These are phyloP conservation scores for Cutaneotrichosporon dermatis DNA, from an alignment of 1,284 basidiomycete species.

Conservation along the genomic window DNA sequence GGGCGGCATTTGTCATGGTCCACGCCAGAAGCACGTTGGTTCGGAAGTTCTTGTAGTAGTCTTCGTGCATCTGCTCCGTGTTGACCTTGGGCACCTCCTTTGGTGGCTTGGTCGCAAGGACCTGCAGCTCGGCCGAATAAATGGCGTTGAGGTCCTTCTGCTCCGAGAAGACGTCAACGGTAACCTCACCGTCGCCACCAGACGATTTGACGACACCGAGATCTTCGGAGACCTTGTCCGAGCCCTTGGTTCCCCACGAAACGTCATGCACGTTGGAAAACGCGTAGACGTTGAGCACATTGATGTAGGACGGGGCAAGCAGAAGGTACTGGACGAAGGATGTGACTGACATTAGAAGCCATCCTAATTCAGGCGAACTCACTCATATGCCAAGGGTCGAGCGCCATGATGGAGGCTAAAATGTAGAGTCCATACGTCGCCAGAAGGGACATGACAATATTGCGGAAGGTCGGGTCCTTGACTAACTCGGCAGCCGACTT, in stretches of 20 bases:
- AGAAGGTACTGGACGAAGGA: slow-evolving; percentile 64
- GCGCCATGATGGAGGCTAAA: slow-evolving; percentile 71
- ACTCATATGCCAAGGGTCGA: slow-evolving; percentile 48
- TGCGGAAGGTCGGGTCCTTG: slow-evolving; percentile 63
- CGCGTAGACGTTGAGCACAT: slow-evolving; percentile 71
- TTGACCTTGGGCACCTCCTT: slow-evolving; percentile 55
- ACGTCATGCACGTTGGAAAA: slow-evolving; percentile 73
- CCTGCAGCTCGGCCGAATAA: slow-evolving; percentile 77
- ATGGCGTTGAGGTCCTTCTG: slow-evolving; percentile 81
- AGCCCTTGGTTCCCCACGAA: slow-evolving; percentile 82
- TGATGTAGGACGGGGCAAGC: slow-evolving; percentile 77
- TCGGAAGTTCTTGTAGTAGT: slow-evolving; percentile 79
- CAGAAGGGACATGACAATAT: slow-evolving; percentile 50
- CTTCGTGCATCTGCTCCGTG: slow-evolving; percentile 67
- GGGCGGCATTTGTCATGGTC: slow-evolving; percentile 74
- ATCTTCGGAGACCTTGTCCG: slow-evolving; percentile 75
- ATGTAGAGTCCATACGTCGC: slow-evolving; percentile 84
- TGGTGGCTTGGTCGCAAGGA: slow-evolving; percentile 66
- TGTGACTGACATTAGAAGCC: slow-evolving; percentile 40
- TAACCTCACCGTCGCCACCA: slow-evolving; percentile 59
- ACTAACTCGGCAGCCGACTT: slow-evolving; percentile 48
- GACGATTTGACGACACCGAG: slow-evolving; percentile 66
- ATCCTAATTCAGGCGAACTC: background rate
- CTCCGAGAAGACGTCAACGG: slow-evolving; percentile 71
- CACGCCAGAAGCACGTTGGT: slow-evolving; percentile 65